Base-by-base conservation (phyloP, 352 stramenopile genomes). In the Pelagophyceae sp. region DNA sequence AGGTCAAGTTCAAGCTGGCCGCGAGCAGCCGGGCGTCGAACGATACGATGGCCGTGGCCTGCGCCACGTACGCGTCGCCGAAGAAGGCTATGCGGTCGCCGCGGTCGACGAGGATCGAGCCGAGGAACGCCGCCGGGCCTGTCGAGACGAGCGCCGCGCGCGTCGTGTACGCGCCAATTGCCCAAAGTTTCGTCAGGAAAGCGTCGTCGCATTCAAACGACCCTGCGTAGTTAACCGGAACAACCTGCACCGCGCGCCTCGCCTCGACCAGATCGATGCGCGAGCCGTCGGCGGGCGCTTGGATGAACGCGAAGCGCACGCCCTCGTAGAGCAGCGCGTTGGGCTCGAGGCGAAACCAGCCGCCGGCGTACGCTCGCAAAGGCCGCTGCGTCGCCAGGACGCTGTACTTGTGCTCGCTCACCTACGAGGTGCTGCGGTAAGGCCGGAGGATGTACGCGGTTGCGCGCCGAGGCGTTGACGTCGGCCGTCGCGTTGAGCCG, bases 271-370 rank as follows among this genome's bases (percentile, higher is more conserved):
- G 6, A 20, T 54, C 40, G 40, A 54, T 20, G 40, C 20, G 6
- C 40, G 40, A 54, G 6, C 20, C 20, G 40, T n/a, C n/a, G n/a
- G n/a, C n/a, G n/a, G n/a, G n/a, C n/a, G 40, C 6, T 20, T 20
- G 20, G 6, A 54, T 20, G 40, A 54, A 84, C 5, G 78, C 79
- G 74, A 74, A 84, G 0, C 80, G 78, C 20, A 82, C 51, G 0
- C 80, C 80, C 67, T 84, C 80, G 65, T 84, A 84, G 20, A 84
- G 40, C 40, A 82, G 70, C n/a, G 70, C 0, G 60, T 84, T 84
- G 0, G 80, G 80, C 75, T 84, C 80, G 23, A 84, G 64, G 51
- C 80, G 63, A 76, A 79, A 84, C 0, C 71, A 81, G 40, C 38
- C 32, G 51, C 77, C 72, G 23, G 61, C 78, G 71, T 84, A 82